A percentile compares a stretch with the other conserved stretches of the same genome.
Conservation (phyloP, 2,329 filamentous ascomycete genomes). For the Aspergillus amoenus region DNA sequence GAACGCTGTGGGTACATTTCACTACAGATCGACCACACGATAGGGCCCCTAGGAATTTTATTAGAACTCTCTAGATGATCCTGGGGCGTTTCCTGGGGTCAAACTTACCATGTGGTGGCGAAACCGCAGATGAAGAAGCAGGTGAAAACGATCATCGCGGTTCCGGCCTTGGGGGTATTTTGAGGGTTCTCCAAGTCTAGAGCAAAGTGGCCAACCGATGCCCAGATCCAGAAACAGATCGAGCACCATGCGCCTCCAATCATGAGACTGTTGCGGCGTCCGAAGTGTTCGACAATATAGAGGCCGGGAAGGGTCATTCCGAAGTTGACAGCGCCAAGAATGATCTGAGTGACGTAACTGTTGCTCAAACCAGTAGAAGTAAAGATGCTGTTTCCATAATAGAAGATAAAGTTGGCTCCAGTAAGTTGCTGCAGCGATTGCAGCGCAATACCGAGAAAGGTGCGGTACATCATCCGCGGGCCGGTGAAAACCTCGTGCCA, state of each 20-base stretch:
- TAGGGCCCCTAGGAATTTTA: conserved; percentile 53
- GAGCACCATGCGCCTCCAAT: conserved; percentile 68
- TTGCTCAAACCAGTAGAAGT: conserved; percentile 64
- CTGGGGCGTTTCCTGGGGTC: neutral
- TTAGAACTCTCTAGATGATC: too few relatives aligned
- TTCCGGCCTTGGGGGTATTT: conserved; percentile 53
- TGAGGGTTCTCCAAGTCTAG: conserved; percentile 41
- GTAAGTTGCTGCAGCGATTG: conserved; percentile 51
- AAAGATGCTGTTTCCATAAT: conserved; percentile 62
- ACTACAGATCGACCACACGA: conserved; percentile 46
- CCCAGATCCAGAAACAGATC: conserved; percentile 61
- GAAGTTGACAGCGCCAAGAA: conserved; percentile 68
- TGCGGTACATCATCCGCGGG: conserved; percentile 49
- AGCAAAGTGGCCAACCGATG: conserved; percentile 53
- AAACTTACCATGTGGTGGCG: conserved; percentile 57
- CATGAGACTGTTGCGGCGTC: conserved; percentile 67
- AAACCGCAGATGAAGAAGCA: conserved; percentile 75
- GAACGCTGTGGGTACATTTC: conserved; percentile 48
- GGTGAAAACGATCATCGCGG: conserved; percentile 69
- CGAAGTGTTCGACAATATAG: conserved; percentile 68
- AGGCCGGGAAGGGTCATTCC: conserved; percentile 65
- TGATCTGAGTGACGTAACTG: conserved; percentile 66
- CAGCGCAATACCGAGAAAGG: conserved; percentile 45
- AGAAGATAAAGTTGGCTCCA: conserved; percentile 53
- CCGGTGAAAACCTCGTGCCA: conserved; percentile 49